Conservation (phyloP, 2,329 filamentous ascomycete genomes). For the Fusarium liriodendri region DNA sequence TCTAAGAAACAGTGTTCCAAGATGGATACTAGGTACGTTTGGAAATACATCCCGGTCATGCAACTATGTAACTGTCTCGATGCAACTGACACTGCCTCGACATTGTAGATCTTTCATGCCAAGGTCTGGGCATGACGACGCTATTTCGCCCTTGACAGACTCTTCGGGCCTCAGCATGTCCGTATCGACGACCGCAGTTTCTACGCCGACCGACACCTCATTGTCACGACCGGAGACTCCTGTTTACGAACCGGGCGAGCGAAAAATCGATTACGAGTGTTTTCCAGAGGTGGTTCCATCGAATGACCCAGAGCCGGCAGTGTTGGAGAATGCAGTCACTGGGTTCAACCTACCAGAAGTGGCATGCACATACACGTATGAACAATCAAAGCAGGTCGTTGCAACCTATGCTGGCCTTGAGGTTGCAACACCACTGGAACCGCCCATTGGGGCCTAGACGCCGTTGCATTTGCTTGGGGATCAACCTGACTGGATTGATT, state of each 20-base stretch:
- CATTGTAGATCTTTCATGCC: not conserved
- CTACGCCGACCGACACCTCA: not conserved
- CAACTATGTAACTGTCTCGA: not conserved
- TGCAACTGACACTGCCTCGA: not conserved
- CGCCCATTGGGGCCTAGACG: not conserved
- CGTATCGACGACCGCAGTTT: not conserved
- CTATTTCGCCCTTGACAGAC: not conserved
- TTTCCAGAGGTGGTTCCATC: not conserved
- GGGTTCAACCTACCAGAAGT: not conserved
- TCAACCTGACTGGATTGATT: not conserved
- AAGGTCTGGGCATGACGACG: not conserved
- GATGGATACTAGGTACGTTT: not conserved
- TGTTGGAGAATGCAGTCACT: not conserved
- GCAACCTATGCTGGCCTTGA: not conserved
- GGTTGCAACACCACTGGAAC: not conserved
- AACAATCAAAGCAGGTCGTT: not conserved
- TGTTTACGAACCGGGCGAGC: not conserved
- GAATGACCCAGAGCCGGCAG: not conserved
- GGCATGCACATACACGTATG: not conserved
- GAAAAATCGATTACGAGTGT: not conserved
- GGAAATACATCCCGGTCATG: not conserved
- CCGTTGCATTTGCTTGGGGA: not conserved
- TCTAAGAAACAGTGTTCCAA: not conserved
- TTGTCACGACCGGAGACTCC: not conserved
- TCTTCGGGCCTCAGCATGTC: not conserved